Evolutionary conservation across 192 early-diverging fungal species (phyloP), one percentile per base, ranked within the genome.

Genomic region (Coemansia brasiliensis): DNA sequence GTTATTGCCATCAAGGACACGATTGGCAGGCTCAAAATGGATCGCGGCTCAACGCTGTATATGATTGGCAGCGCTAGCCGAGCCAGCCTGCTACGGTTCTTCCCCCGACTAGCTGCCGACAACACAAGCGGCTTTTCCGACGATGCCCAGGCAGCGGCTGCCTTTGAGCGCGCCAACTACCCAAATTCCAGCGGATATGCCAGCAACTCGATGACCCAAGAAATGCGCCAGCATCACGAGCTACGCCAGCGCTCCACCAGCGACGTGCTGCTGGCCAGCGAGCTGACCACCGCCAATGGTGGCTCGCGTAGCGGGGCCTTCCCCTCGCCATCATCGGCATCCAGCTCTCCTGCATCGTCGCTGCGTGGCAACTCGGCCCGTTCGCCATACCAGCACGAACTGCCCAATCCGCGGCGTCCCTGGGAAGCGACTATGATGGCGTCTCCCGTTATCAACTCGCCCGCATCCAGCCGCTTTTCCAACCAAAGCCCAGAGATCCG

Each of bases 371-470:
- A 43, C 42, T 65, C 29, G 27, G 15, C 68, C 38, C 59, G 74
- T 15, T 78, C 74, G 52, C 74, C 74, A 3, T 67, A 67, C 39
- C 55, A 59, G 12, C 57, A 54, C 18, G 61, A 69, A 7, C 21
- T 59, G 56, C 25, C 35, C 16, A 58, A 45, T 5, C 56, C 63
- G 26, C 61, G 73, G 3, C 62, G 73, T 0, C 73, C 73, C 1
- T 76, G 73, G 73, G 73, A 76, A 11, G 29, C 62, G 6, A 39
- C 54, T 4, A 57, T 53, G 32, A 69, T 69, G 66, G 46, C 35
- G 13, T 78, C 74, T 20, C 74, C 74, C 0, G 57, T 71, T 0
- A 72, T 79, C 10, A 72, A 63, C 52, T 79, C 75, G 18, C 75
- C 75, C 0, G 52, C 58, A 12, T 68, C 69, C 9, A 59, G 57